A percentile compares a stretch with the other conserved stretches of the same genome.
These are phyloP conservation scores for Bromus sterilis DNA, from an alignment of 176 grass and related monocot species.

Conservation along the genomic window DNA sequence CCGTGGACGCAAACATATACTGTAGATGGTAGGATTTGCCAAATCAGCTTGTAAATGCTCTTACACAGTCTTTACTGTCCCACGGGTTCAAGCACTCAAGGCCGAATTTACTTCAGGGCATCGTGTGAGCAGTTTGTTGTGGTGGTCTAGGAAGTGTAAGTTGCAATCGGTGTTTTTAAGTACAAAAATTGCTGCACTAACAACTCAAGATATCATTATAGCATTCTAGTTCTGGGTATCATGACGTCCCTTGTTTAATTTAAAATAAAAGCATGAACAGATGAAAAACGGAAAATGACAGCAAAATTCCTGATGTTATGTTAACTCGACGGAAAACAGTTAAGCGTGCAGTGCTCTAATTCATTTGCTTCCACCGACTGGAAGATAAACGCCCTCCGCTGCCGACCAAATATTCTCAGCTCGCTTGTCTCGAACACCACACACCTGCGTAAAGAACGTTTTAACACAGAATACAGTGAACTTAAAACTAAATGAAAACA, in stretches of 20 bases:
- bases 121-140: too few species aligned
- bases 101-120: too few species aligned
- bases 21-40: too few species aligned
- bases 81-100: too few species aligned
- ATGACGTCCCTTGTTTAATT: background rate
- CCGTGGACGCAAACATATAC: too few species aligned
- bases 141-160: too few species aligned
- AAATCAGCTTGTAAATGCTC: too few species aligned
- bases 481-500: background rate
- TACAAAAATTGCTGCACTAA: background rate
- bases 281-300: background rate
- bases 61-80: too few species aligned
- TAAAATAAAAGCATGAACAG: background rate
- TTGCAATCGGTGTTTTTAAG: background rate
- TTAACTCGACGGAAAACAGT: background rate
- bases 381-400: conserved; percentile 64
- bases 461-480: background rate
- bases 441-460: conserved; percentile 42
- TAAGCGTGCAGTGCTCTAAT: background rate
- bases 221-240: background rate
- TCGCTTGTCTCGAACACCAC: conserved; percentile 53
- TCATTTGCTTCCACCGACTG: conserved; percentile 45
- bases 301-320: background rate
- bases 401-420: conserved; percentile 64
- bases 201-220: background rate